These are phyloP conservation scores for Medicago lupulina DNA, from an alignment of 306 rosid genomes.

Conservation along the genomic window DNA sequence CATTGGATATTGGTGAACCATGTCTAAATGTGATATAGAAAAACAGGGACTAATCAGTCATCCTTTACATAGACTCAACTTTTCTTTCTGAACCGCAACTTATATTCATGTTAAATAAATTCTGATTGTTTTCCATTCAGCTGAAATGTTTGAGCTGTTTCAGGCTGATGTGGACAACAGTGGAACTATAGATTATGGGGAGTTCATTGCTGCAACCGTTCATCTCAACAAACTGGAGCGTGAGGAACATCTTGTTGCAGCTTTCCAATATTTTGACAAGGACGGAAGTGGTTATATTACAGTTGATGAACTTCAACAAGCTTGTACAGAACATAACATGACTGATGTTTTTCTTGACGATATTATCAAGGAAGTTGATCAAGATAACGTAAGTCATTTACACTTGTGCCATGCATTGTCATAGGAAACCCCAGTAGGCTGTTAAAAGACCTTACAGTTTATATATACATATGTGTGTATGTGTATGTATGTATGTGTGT, in stretches of 20 bases:
- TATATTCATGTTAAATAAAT: conserved; percentile 35
- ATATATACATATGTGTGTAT: too few species aligned
- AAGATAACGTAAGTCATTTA: conserved; percentile 81
- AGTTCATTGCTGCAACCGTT: conserved; percentile 93
- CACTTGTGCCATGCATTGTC: conserved; percentile 14
- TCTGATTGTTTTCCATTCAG: conserved; percentile 25
- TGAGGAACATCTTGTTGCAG: conserved; percentile 93
- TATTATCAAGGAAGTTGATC: conserved; percentile 91
- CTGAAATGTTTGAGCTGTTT: conserved; percentile 53
- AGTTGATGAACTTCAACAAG: conserved; percentile 96
- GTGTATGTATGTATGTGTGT: too few species aligned
- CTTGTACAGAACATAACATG: conserved; percentile 89
- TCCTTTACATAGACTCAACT: conserved; percentile 18
- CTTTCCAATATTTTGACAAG: conserved; percentile 91
- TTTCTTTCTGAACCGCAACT: conserved; percentile 1
- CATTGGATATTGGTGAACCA: conserved; percentile 19
- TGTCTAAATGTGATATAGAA: conserved; percentile 33
- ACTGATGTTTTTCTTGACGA: conserved; percentile 86
- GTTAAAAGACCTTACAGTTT: background rate
- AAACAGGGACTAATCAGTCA: conserved; percentile 22
- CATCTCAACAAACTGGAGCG: conserved; percentile 98
- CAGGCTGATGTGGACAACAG: conserved; percentile 99
- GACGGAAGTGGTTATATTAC: conserved; percentile 95
- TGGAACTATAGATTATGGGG: conserved; percentile 97
- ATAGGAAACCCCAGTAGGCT: conserved; percentile 28